These are phyloP conservation scores for Vitis amurensis DNA, from an alignment of 164 flowering plant species.

Conservation along the genomic window DNA sequence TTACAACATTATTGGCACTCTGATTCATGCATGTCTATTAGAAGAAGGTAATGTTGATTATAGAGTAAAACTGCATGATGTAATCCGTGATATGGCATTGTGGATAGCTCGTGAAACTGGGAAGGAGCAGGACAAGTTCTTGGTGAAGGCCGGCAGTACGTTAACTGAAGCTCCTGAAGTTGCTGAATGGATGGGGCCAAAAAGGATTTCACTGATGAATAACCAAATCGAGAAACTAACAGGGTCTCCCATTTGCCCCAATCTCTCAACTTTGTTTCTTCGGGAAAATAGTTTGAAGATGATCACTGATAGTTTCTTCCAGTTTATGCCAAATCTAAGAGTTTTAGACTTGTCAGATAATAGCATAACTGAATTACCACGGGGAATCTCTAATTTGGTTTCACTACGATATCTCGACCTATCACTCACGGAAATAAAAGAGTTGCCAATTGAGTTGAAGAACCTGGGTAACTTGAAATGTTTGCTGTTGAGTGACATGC, in stretches of 20 bases:
- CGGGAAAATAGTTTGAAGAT: background rate
- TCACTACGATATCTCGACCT: too few relatives aligned
- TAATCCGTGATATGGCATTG: too few relatives aligned
- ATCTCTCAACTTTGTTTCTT: conserved; percentile 19
- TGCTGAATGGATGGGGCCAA: background rate
- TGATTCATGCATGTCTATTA: background rate
- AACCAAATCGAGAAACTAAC: background rate
- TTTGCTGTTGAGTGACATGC: background rate
- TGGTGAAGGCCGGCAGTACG: background rate
- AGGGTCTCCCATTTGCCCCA: conserved; percentile 16
- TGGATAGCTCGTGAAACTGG: too few relatives aligned
- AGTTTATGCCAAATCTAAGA: too few relatives aligned
- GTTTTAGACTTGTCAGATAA: too few relatives aligned
- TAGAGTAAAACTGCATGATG: too few relatives aligned
- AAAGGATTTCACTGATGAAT: too few relatives aligned
- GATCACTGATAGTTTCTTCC: too few relatives aligned
- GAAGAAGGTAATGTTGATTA: background rate
- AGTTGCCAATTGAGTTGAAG: too few relatives aligned
- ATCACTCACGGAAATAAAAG: too few relatives aligned
- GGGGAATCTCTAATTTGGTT: too few relatives aligned
- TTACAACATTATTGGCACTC: conserved; percentile 3
- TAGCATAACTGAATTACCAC: too few relatives aligned
- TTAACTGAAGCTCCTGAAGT: background rate
- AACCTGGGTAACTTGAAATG: background rate
- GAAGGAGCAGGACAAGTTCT: background rate